Base-by-base conservation (phyloP, 352 stramenopile genomes). In the Phytophthora pinifolia region DNA sequence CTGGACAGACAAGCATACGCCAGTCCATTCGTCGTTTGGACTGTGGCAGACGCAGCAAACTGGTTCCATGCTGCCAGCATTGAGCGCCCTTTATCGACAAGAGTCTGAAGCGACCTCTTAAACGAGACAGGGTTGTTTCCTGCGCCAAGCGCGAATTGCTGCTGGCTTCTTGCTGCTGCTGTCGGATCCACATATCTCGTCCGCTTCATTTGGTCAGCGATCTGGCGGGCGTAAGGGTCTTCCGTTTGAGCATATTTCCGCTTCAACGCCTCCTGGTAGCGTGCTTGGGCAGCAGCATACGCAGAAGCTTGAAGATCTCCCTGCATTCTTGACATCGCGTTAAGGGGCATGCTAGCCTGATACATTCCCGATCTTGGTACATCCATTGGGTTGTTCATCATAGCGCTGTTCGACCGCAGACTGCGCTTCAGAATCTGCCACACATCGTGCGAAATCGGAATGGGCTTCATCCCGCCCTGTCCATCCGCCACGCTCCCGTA, bases 61-160 rank as follows among this genome's bases (percentile, higher is more conserved):
- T 88, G 72, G 53, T 86, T 90, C 83, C 83, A 92, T 14, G 76
- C 80, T 42, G 72, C 65, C n/a, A 90, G 46, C 79, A 92, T 88
- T 6, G 79, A 64, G 31, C 80, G 58, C 5, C 83, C 79, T 56
- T 83, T 69, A 20, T 89, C 83, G 12, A 83, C 78, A 17, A 92
- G 70, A 2, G 68, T 63, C 45, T 92, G 83, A 31, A 89, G 64
- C 17, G 69, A 78, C 4, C 62, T 59, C 41, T 86, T 86, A 37
- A 86, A 82, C 2, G 55, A 59, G 17, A 65, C 42, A n/a, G 68
- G 29, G 32, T 59, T 62, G 38, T 18, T 62, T 6, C 18, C 35
- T 31, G 47, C 22, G 35, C 29, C 38, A 41, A 47, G 29, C n/a
- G 65, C 45, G 18, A 55, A 46, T 39, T 50, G 49, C 37, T 71